These are phyloP conservation scores for Quillaja saponaria DNA, from an alignment of 306 rosid genomes.

Conservation along the genomic window DNA sequence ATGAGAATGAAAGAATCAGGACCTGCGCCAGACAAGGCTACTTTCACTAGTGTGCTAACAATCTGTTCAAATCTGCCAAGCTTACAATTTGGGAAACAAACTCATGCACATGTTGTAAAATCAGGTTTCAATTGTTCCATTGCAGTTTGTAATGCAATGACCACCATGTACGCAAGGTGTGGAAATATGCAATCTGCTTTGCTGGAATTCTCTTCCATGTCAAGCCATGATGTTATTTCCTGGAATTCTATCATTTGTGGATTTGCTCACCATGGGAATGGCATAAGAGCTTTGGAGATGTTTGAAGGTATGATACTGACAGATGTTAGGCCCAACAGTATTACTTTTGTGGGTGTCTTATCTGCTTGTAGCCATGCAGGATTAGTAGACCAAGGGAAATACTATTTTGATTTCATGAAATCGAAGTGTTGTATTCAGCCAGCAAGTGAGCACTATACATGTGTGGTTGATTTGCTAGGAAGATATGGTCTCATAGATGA, in stretches of 20 bases:
- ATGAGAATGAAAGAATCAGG: constrained; percentile 48
- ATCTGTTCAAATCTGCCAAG: constrained; percentile 51
- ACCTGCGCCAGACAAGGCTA: constrained; percentile 41
- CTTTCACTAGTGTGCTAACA: constrained; percentile 49
- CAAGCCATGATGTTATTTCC: constrained; percentile 44
- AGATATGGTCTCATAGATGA: constrained; percentile 56
- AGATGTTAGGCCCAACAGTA: constrained; percentile 40
- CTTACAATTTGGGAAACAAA: constrained; percentile 45
- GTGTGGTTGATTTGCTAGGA: constrained; percentile 54
- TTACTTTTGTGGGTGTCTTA: constrained; percentile 54
- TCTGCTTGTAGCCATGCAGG: constrained; percentile 62
- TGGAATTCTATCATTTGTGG: constrained; percentile 61
- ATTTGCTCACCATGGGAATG: constrained; percentile 51
- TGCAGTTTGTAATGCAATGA: constrained; percentile 51
- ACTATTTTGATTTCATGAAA: constrained; percentile 44
- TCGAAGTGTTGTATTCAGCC: constrained; percentile 38
- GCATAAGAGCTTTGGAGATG: constrained; percentile 44
- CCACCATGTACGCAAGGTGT: constrained; percentile 64
- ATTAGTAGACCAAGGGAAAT: constrained; percentile 42
- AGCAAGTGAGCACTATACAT: constrained; percentile 48
- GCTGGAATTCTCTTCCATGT: constrained; percentile 44
- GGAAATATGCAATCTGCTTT: constrained; percentile 52
- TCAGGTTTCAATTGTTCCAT: constrained; percentile 38
- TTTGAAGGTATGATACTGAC: constrained; percentile 45
- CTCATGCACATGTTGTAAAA: constrained; percentile 40